Evolutionary conservation across 345 rosid species (phyloP).

Genomic region (Aurinia saxatilis): DNA sequence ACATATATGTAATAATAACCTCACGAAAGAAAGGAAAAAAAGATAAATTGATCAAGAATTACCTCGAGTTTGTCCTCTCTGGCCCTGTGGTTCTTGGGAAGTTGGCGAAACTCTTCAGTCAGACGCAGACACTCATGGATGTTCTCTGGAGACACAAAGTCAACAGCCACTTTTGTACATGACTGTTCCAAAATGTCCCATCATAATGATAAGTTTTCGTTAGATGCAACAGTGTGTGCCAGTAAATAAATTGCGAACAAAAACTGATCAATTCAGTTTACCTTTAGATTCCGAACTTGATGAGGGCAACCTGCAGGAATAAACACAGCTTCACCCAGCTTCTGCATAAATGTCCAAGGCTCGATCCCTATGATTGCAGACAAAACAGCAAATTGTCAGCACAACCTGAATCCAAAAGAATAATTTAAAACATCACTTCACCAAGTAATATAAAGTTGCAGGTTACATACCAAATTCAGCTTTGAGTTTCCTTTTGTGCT

Average conservation of each 20-base stretch:
- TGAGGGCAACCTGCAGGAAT: constrained; percentile 98
- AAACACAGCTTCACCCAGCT: constrained; percentile 81
- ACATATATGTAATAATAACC: neutral
- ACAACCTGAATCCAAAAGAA: neutral
- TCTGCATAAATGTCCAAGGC: constrained; percentile 88
- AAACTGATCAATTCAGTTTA: constrained; percentile 3
- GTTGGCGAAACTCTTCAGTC: constrained; percentile 78
- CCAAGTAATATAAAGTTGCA: neutral
- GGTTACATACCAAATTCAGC: constrained; percentile 55
- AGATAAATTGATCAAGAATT: neutral
- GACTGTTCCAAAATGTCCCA: constrained; percentile 39
- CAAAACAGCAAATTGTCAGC: neutral
- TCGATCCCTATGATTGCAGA: constrained; percentile 48
- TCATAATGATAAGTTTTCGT: neutral
- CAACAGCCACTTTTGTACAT: constrained; percentile 88
- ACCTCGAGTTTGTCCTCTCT: constrained; percentile 98
- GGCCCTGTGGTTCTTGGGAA: constrained; percentile 72
- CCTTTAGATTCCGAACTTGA: constrained; percentile 96
- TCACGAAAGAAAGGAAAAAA: neutral
- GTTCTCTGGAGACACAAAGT: constrained; percentile 91
- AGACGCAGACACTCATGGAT: constrained; percentile 62
- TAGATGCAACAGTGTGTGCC: neutral
- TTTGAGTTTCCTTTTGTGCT: constrained; percentile 70
- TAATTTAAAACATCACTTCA: too few relatives aligned
- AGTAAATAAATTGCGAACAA: neutral